Evolutionary conservation across 2,329 filamentous ascomycete species (phyloP).

Genomic region (Fusarium marasasianum): DNA sequence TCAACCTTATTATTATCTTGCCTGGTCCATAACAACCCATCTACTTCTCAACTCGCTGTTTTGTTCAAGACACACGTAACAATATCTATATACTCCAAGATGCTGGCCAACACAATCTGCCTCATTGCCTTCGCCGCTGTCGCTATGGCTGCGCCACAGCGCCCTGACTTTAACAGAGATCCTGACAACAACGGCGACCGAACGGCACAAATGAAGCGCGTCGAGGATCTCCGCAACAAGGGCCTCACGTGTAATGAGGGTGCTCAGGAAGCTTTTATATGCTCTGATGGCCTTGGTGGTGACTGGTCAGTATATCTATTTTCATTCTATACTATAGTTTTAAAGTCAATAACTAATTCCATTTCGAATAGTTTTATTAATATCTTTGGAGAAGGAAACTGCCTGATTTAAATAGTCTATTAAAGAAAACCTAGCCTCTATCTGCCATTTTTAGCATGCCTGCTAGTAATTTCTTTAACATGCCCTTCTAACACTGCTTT

Average conservation of each 20-base stretch:
- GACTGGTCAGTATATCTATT: not conserved
- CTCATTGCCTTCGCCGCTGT: not conserved
- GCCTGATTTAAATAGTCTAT: not conserved
- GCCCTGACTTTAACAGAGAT: not conserved
- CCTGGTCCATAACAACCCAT: no score
- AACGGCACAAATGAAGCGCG: not conserved
- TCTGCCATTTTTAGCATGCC: no score
- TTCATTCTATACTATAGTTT: no score
- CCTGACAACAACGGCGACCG: not conserved
- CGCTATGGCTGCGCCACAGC: not conserved
- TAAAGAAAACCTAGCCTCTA: no score
- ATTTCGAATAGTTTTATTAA: not conserved
- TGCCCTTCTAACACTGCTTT: no score
- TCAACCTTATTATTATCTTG: no score
- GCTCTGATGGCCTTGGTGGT: not conserved
- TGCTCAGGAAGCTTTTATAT: not conserved
- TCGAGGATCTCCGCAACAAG: not conserved
- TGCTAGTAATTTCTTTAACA: no score
- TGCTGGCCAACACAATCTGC: not conserved
- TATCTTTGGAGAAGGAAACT: not conserved
- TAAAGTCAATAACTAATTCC: fast-evolving
- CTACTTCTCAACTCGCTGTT: no score
- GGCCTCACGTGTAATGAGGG: not conserved
- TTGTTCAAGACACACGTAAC: no score
- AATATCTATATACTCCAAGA: not conserved